These are phyloP conservation scores for Pterocarpus macrocarpus DNA, from an alignment of 306 rosid genomes.

Conservation along the genomic window DNA sequence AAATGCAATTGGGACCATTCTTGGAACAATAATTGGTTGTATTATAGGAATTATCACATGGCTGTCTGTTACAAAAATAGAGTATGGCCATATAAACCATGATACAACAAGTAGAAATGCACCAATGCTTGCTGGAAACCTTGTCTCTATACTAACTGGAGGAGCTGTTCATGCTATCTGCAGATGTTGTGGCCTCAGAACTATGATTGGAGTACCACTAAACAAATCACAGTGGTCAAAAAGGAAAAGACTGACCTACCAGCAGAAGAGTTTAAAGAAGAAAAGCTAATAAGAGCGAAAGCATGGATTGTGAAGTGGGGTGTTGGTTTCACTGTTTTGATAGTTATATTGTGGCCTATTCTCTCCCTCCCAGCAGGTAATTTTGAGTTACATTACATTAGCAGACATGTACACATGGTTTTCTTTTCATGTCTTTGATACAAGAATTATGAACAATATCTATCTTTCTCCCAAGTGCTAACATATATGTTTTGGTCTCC, in stretches of 20 bases:
- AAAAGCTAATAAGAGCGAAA: constrained; percentile 68
- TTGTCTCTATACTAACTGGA: constrained; percentile 77
- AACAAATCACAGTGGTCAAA: constrained; percentile 77
- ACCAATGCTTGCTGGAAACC: constrained; percentile 95
- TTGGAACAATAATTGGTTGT: constrained; percentile 79
- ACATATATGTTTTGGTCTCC: constrained; percentile 20
- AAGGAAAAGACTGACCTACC: constrained; percentile 76
- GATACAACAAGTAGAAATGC: constrained; percentile 88
- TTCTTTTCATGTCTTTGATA: no score
- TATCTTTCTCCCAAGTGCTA: constrained; percentile 9
- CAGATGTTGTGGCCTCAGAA: constrained; percentile 83
- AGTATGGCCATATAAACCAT: constrained; percentile 76
- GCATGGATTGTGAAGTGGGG: constrained; percentile 93
- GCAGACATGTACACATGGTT: no score
- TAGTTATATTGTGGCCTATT: constrained; percentile 84
- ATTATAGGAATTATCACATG: constrained; percentile 79
- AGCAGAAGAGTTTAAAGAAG: constrained; percentile 78
- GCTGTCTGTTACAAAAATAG: constrained; percentile 71
- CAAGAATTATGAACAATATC: no score
- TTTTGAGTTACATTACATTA: no score
- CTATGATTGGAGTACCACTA: constrained; percentile 91
- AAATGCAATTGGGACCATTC: constrained; percentile 85
- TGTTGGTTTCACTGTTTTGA: constrained; percentile 74
- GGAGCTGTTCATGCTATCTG: constrained; percentile 72
- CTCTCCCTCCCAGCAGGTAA: constrained; percentile 91